Evolutionary conservation across 2,329 filamentous ascomycete species (phyloP), one percentile per base, ranked within the genome.

Genomic region (Talaromyces sp.): DNA sequence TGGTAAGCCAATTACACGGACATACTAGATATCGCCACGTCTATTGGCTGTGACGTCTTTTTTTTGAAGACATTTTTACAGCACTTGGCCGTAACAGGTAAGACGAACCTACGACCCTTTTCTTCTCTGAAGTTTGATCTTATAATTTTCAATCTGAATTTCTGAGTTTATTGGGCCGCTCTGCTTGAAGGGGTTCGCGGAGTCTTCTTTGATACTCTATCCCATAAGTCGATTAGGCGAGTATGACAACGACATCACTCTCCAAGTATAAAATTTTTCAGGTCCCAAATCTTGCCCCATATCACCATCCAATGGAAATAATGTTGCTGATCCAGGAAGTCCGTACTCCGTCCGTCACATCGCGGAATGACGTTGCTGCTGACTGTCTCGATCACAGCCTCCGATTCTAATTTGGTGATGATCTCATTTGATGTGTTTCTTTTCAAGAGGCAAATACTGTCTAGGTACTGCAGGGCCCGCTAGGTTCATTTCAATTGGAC

Each of bases 341-440:
- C 54, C 25, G 31, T 39, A 39, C 33, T 56, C 35, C 35, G 54
- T 40, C 54, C 37, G 54, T 57, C 52, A 18, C 46, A 31, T 57
- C 31, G 31, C 50, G 18, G 50, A 54, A 54, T 54, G 50, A 54
- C 50, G 50, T 54, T 54, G 50, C 50, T 54, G 31, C 50, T 54
- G 31, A 54, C 28, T 35, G 48, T 21, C 48, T 52, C 28, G 28
- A 40, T 40, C 35, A 56, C 35, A 37, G 31, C 54, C 33, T 57
- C 54, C 37, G 23, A 18, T 58, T 40, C 42, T 57, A 37, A 61
- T 39, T 40, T 57, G 60, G 23, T 57, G 54, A 58, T 62, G 60
- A 62, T 62, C 16, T 58, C 60, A 57, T 57, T 40, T 31, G 40
- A 25, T 48, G 52, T 50, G 31, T 50, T 50, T 50, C 37, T 33